Evolutionary conservation across 2,329 filamentous ascomycete species (phyloP), one percentile per base, ranked within the genome.

Genomic region (Simplicillium aogashimaense): DNA sequence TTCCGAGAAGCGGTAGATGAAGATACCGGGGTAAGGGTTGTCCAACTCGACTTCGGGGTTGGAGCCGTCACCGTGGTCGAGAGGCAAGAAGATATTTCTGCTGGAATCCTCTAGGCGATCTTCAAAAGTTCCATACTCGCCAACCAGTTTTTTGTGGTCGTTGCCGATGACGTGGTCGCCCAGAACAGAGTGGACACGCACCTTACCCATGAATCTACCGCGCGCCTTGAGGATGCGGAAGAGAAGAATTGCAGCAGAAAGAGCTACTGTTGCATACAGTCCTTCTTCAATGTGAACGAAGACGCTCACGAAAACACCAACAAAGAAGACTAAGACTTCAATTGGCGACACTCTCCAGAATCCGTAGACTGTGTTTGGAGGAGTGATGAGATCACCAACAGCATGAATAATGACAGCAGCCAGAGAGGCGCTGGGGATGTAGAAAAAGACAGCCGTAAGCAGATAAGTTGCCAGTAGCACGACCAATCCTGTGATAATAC

Each of bases 321-420:
- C 78, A 46, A 94, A 83, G 71, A 94, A 95, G 54, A 94, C 86
- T 38, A 86, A 47, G 0, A 89, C 82, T 56, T 95, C 87, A 2
- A 92, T 54, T 0, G 87, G 87, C 1, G 85, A 86, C 1, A 92
- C 83, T 29, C 79, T 73, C 86, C 86, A 95, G 65, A 94, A 94
- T 53, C 89, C 83, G 61, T 90, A 90, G 10, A 94, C 75, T 0
- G 81, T 83, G 54, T 86, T 83, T 4, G 86, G 87, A 2, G 86
- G 80, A 0, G 86, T 90, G 51, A 94, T 84, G 41, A 94, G 67
- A 56, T 94, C 87, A 45, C 83, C 81, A 4, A 94, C 87, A 4
- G 88, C 88, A 60, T 95, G 88, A 48, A 94, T 94, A 50, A 95
- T 95, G 54, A 94, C 83, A 36, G 77, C 87, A 1, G 86, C 74